Conservation (phyloP, 2,329 filamentous ascomycete species). For the Eurotiales sp. region DNA sequence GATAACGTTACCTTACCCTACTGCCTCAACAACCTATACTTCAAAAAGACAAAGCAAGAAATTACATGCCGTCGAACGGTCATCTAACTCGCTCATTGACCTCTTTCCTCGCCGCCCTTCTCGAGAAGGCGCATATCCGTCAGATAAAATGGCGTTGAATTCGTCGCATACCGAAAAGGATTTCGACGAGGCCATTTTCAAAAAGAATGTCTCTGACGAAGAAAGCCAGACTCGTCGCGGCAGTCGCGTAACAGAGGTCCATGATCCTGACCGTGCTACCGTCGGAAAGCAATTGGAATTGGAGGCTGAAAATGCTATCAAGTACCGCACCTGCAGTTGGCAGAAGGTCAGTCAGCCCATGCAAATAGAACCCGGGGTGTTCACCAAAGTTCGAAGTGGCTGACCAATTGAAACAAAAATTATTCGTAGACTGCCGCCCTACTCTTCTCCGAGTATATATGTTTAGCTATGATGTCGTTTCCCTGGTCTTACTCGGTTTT, state of each 20-base stretch:
- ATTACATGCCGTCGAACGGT: conserved; percentile 34
- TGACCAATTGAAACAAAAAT: background rate
- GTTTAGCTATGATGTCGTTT: conserved; percentile 90
- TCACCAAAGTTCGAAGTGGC: too few species aligned
- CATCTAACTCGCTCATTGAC: conserved; percentile 21
- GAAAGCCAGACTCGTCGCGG: conserved; percentile 24
- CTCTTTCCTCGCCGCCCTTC: conserved; percentile 25
- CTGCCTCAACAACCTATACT: too few species aligned
- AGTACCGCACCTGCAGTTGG: conserved; percentile 93
- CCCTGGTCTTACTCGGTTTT: conserved; percentile 88
- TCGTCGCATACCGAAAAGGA: conserved; percentile 19
- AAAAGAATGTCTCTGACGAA: conserved; percentile 22
- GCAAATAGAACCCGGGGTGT: too few species aligned
- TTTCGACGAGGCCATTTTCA: conserved; percentile 11
- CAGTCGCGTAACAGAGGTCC: conserved; percentile 19
- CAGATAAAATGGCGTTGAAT: conserved; percentile 38
- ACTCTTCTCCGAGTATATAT: conserved; percentile 94
- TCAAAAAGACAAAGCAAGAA: too few species aligned
- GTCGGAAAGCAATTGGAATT: conserved; percentile 68
- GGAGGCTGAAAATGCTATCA: conserved; percentile 74
- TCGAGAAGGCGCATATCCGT: conserved; percentile 33
- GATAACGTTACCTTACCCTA: too few species aligned
- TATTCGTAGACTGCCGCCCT: conserved; percentile 73
- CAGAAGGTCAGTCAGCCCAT: conserved; percentile 60
- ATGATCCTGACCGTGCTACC: conserved; percentile 42